Evolutionary conservation across 1,139 yeast genomes (phyloP).

Genomic region (Blastobotrys petasosporus): DNA sequence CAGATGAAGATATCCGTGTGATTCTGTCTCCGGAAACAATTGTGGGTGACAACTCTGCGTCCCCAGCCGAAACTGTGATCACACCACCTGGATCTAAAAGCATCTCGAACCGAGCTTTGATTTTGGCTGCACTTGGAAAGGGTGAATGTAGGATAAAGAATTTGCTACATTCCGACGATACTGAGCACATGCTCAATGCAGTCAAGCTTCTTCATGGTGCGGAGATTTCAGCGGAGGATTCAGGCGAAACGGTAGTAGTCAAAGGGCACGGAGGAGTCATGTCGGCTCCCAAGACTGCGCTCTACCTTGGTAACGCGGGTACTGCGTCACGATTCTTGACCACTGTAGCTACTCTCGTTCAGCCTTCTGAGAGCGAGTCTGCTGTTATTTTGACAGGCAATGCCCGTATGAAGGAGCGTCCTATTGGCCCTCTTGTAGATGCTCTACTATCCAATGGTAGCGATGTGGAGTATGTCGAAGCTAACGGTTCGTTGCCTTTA

Average conservation of each 20-base stretch:
- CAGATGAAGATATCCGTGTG: conserved; percentile 73
- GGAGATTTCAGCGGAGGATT: conserved; percentile 64
- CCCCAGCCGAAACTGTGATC: conserved; percentile 46
- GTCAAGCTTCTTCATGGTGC: conserved; percentile 78
- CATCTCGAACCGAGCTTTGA: conserved; percentile 88
- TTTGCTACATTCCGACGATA: conserved; percentile 88
- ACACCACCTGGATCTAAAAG: conserved; percentile 97
- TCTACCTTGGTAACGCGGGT: conserved; percentile 95
- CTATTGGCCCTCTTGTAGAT: conserved; percentile 93
- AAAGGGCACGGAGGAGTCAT: conserved; percentile 82
- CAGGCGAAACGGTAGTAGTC: conserved; percentile 81
- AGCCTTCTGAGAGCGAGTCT: conserved; percentile 38
- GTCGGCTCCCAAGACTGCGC: conserved; percentile 51
- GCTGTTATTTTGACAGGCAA: conserved; percentile 80
- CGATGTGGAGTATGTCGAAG: conserved; percentile 60
- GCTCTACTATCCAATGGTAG: conserved; percentile 82
- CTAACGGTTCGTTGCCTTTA: conserved; percentile 81
- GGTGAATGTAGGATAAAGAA: conserved; percentile 82
- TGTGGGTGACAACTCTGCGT: conserved; percentile 38
- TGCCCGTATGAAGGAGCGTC: conserved; percentile 95
- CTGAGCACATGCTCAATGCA: conserved; percentile 91
- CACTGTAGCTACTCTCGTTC: conserved; percentile 79
- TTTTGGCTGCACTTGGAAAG: conserved; percentile 83
- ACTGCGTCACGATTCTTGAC: conserved; percentile 95
- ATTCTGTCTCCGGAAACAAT: conserved; percentile 85